A percentile compares a stretch with the other conserved stretches of the same genome.
phyloP scores from a whole-genome alignment of 805 yeast species.

The Zygosaccharomyces bisporus region DNA sequence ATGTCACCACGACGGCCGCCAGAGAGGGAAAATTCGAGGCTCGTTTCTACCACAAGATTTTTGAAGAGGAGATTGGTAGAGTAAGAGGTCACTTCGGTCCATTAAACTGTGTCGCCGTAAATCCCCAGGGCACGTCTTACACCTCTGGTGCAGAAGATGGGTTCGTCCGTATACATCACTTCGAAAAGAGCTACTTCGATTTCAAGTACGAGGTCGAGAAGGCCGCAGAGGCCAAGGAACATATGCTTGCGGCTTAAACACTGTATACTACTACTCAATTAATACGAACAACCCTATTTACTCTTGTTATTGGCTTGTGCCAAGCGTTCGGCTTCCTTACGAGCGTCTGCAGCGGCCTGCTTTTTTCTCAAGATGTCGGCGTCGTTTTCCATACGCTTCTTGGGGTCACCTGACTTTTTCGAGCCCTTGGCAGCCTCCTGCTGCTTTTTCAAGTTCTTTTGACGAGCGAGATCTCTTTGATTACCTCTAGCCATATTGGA shows the following conservation, averaged over 20 bases:
- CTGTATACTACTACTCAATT: slow-evolving; percentile 7
- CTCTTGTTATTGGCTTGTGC: slow-evolving; percentile 18
- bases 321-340: slow-evolving; percentile 34
- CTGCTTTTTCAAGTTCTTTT: slow-evolving; percentile 78
- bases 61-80: slow-evolving; percentile 94
- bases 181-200: slow-evolving; percentile 89
- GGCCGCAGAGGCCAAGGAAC: slow-evolving; percentile 53
- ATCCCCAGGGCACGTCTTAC: slow-evolving; percentile 88
- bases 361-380: slow-evolving; percentile 88
- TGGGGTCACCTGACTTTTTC: slow-evolving; percentile 80
- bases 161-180: slow-evolving; percentile 86
- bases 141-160: slow-evolving; percentile 99
- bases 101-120: slow-evolving; percentile 85
- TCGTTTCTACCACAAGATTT: slow-evolving; percentile 89
- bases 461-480: slow-evolving; percentile 92
- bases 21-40: slow-evolving; percentile 96
- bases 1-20: slow-evolving; percentile 94
- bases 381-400: slow-evolving; percentile 79
- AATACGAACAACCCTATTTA: slow-evolving; percentile 13
- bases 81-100: slow-evolving; percentile 99
- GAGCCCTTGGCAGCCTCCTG: slow-evolving; percentile 53
- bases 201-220: slow-evolving; percentile 89
- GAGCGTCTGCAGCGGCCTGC: slow-evolving; percentile 55
- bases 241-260: slow-evolving; percentile 22
- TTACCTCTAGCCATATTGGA: slow-evolving; percentile 88